These are phyloP conservation scores for Lasiodiplodia sp. DNA, from an alignment of 2,329 filamentous ascomycete species.

Conservation along the genomic window DNA sequence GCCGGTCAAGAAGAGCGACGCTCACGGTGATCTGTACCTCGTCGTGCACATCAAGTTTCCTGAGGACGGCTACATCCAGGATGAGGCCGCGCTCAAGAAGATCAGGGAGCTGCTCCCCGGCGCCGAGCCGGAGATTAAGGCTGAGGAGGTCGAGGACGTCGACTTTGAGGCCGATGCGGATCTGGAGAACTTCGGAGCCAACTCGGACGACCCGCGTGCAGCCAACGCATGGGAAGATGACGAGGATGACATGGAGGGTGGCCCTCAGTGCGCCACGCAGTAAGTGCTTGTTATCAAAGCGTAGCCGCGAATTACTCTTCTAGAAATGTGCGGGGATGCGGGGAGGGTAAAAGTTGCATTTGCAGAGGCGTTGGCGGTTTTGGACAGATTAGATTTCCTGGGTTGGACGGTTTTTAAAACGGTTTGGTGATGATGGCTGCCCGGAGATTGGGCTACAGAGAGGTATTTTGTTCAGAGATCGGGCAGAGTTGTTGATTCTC, in stretches of 20 bases:
- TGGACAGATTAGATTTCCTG: conserved; percentile 13
- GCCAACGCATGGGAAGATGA: conserved; percentile 75
- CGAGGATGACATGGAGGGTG: conserved; percentile 67
- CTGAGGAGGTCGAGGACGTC: conserved; percentile 80
- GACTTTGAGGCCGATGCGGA: conserved; percentile 83
- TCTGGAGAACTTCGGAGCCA: conserved; percentile 82
- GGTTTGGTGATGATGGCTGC: background rate
- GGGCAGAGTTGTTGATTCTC: background rate
- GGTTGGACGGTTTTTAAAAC: background rate
- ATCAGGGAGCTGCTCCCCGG: conserved; percentile 78
- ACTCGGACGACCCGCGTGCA: conserved; percentile 71
- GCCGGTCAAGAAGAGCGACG: conserved; percentile 86
- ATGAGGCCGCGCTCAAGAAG: conserved; percentile 73
- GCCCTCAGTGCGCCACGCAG: conserved; percentile 76
- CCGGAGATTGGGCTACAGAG: background rate
- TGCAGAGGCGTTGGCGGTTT: conserved; percentile 27
- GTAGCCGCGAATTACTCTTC: background rate
- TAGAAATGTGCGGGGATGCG: background rate
- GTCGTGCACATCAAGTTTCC: conserved; percentile 88
- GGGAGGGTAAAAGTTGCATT: conserved; percentile 20
- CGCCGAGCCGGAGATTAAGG: conserved; percentile 61
- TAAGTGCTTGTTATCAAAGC: conserved; percentile 47
- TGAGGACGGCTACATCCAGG: conserved; percentile 78
- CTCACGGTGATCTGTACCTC: conserved; percentile 86
- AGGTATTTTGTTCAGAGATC: background rate